Percentiles rank a stretch among this genome's conserved stretches.
Evolutionary conservation across 176 grass and related monocot genomes (phyloP).

Genomic region (Carex scoparia): DNA sequence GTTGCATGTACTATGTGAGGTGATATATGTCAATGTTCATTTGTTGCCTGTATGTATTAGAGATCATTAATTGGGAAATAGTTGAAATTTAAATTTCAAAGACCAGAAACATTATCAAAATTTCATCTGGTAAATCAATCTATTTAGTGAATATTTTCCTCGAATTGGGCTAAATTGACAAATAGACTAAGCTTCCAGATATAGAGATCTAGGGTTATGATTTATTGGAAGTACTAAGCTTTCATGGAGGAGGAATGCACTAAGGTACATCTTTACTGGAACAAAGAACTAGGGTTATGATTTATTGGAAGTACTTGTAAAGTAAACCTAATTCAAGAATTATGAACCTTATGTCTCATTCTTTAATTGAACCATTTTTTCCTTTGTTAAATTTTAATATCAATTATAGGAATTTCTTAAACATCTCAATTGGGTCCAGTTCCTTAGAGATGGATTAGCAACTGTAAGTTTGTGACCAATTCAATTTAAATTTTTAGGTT

Average conservation of each 20-base stretch:
- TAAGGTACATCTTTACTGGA: too few relatives aligned
- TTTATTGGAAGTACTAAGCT: too few relatives aligned
- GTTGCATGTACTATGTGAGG: neutral
- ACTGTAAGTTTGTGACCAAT: neutral
- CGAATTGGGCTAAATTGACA: neutral
- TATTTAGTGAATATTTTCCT: neutral
- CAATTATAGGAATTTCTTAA: neutral
- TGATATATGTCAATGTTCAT: neutral
- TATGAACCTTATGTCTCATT: neutral
- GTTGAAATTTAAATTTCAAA: neutral
- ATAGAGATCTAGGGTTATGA: neutral
- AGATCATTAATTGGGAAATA: neutral
- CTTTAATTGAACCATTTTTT: neutral
- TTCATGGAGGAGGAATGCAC: too few relatives aligned
- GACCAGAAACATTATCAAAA: neutral
- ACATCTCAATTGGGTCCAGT: neutral
- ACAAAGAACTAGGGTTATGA: too few relatives aligned
- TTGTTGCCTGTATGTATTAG: neutral
- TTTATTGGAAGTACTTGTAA: too few relatives aligned
- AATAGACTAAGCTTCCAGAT: neutral
- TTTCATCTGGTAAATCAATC: neutral
- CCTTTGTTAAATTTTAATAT: too few relatives aligned
- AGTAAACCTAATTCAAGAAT: too few relatives aligned
- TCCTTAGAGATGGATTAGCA: neutral
- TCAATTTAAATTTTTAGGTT: constrained; percentile 16